phyloP scores from a whole-genome alignment of 495 filamentous ascomycete species.

The Penicillium mononematosum region DNA sequence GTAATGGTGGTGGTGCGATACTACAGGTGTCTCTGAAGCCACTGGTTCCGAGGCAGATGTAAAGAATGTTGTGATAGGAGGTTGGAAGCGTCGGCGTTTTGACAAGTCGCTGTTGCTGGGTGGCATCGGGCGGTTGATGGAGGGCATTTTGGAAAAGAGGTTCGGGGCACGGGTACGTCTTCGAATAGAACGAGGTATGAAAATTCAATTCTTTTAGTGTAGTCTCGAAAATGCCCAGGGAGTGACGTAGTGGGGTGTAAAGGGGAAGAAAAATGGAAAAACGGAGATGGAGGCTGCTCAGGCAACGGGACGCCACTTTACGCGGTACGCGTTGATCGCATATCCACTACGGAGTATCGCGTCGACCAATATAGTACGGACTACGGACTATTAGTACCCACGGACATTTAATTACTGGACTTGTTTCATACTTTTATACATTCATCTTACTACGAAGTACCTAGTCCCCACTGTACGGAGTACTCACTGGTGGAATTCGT shows the following conservation, averaged over 20 bases:
- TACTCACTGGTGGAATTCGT: not conserved
- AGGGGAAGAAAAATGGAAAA: constrained; percentile 12
- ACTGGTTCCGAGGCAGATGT: constrained; percentile 20
- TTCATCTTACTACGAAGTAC: too few species aligned
- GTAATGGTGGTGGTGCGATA: constrained; percentile 43
- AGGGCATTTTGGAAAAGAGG: constrained; percentile 15
- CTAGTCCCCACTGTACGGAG: too few species aligned
- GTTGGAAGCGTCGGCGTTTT: constrained; percentile 49
- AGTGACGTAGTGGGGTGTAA: constrained; percentile 4
- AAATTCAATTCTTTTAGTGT: not conserved
- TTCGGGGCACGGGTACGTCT: not conserved
- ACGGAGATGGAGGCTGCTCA: constrained; percentile 9
- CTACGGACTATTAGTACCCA: too few species aligned
- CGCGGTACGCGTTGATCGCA: constrained; percentile 4
- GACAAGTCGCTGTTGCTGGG: constrained; percentile 28
- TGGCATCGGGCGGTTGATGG: constrained; percentile 16
- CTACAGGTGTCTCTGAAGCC: constrained; percentile 15
- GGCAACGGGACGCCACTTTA: constrained; percentile 7
- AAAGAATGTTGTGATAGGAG: constrained; percentile 49
- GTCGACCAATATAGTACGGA: not conserved
- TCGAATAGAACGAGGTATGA: not conserved
- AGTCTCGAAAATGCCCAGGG: not conserved
- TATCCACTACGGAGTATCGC: not conserved
- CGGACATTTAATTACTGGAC: too few species aligned
- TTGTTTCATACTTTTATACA: too few species aligned